Conservation (phyloP, 2,329 filamentous ascomycete genomes). For the Blumeria hordei region DNA sequence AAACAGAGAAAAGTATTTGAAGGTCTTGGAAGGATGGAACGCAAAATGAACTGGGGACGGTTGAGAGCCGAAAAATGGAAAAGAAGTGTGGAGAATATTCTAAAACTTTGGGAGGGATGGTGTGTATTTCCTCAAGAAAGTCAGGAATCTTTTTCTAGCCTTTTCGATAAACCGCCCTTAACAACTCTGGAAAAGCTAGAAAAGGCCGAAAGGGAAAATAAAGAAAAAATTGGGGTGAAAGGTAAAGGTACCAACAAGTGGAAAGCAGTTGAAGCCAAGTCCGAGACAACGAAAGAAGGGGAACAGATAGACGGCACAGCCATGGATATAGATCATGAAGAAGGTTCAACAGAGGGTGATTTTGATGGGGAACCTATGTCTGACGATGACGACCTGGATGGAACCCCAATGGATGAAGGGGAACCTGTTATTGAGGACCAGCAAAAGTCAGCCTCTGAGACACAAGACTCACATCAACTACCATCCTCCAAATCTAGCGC, state of each 20-base stretch:
- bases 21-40: conserved; percentile 35
- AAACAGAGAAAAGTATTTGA: conserved; percentile 35
- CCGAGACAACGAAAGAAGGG: conserved; percentile 22
- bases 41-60: conserved; percentile 38
- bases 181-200: conserved; percentile 18
- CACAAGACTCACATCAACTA: neutral
- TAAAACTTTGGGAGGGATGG: conserved; percentile 40
- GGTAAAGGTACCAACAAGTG: conserved; percentile 13
- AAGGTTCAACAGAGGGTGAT: conserved; percentile 16
- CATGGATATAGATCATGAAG: conserved; percentile 18
- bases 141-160: conserved; percentile 43
- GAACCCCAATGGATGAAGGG: conserved; percentile 22
- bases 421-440: conserved; percentile 25
- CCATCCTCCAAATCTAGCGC: neutral
- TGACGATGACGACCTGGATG: conserved; percentile 13
- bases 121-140: conserved; percentile 49
- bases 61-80: conserved; percentile 43
- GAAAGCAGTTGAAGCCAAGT: conserved; percentile 17
- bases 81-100: conserved; percentile 28
- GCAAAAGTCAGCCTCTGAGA: neutral
- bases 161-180: conserved; percentile 47
- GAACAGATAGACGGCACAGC: conserved; percentile 20
- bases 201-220: conserved; percentile 14
- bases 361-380: conserved; percentile 15
- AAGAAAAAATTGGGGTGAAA: conserved; percentile 10